These are phyloP conservation scores for Penicillium steckii DNA, from an alignment of 495 filamentous ascomycete species.

Conservation along the genomic window DNA sequence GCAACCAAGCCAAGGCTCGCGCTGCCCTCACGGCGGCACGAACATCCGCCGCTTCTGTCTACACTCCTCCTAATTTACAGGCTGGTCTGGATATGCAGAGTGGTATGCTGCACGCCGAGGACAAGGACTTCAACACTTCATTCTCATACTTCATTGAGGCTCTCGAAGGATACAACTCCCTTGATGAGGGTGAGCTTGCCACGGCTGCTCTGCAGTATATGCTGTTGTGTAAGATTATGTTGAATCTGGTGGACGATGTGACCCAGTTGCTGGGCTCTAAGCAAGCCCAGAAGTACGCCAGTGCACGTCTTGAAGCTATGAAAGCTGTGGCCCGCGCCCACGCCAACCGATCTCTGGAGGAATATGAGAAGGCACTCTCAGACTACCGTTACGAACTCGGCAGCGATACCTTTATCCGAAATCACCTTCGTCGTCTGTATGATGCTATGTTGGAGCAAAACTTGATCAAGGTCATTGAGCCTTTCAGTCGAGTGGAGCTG, in stretches of 20 bases:
- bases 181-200: slow-evolving; percentile 82
- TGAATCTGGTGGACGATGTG: slow-evolving; percentile 94
- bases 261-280: slow-evolving; percentile 89
- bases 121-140: slow-evolving; percentile 97
- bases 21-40: slow-evolving; percentile 92
- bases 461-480: slow-evolving; percentile 98
- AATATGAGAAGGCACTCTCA: slow-evolving; percentile 90
- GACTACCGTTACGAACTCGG: slow-evolving; percentile 89
- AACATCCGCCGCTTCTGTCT: slow-evolving; percentile 93
- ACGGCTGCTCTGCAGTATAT: slow-evolving; percentile 97
- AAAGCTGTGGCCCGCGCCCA: slow-evolving; percentile 96
- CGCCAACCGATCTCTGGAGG: slow-evolving; percentile 88
- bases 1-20: slow-evolving; percentile 93
- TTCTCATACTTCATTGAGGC: slow-evolving; percentile 99
- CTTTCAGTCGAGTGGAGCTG: slow-evolving; percentile 95
- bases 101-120: slow-evolving; percentile 96
- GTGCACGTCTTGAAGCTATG: slow-evolving; percentile 94
- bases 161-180: slow-evolving; percentile 90
- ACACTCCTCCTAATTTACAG: slow-evolving; percentile 92
- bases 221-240: slow-evolving; percentile 99
- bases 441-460: slow-evolving; percentile 99
- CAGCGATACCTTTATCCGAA: slow-evolving; percentile 90
- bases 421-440: slow-evolving; percentile 90
- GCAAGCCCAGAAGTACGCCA: slow-evolving; percentile 93
- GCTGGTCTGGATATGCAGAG: slow-evolving; percentile 98